phyloP scores from a whole-genome alignment of 2,329 filamentous ascomycete genomes.

The Leptographium flavum region DNA sequence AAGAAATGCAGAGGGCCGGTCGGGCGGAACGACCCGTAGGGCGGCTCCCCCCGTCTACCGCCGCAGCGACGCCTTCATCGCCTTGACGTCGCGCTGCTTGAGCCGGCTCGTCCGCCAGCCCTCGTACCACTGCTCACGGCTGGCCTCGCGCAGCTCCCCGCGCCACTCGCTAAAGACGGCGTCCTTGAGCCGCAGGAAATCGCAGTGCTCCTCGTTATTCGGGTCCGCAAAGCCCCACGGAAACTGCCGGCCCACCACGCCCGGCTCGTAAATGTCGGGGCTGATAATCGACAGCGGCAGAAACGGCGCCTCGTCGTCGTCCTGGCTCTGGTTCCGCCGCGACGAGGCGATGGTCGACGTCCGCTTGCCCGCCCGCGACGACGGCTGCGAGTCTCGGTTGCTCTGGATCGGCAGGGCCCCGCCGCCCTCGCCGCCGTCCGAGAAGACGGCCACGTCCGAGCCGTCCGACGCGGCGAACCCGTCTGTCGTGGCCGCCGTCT shows the following conservation, averaged over 20 bases:
- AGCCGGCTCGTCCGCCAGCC: conserved; percentile 71
- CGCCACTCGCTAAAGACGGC: conserved; percentile 91
- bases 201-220: conserved; percentile 81
- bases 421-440: conserved; percentile 3
- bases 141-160: conserved; percentile 75
- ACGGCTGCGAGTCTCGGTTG: conserved; percentile 7
- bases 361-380: conserved; percentile 24
- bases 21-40: too few species aligned
- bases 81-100: conserved; percentile 34
- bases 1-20: neutral
- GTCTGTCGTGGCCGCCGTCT: conserved; percentile 6
- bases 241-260: conserved; percentile 70
- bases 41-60: conserved; percentile 18
- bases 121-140: conserved; percentile 88
- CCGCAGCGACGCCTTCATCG: conserved; percentile 15
- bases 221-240: conserved; percentile 96
- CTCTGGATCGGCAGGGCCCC: conserved; percentile 19
- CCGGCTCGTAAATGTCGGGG: conserved; percentile 77
- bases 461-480: too few species aligned
- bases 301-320: conserved; percentile 47
- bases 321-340: conserved; percentile 30
- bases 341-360: conserved; percentile 34
- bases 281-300: conserved; percentile 87
- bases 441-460: conserved; percentile 15
- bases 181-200: conserved; percentile 82